Base-by-base conservation (phyloP, 73 alveolate species). In the Tetrahymena malaccensis region DNA sequence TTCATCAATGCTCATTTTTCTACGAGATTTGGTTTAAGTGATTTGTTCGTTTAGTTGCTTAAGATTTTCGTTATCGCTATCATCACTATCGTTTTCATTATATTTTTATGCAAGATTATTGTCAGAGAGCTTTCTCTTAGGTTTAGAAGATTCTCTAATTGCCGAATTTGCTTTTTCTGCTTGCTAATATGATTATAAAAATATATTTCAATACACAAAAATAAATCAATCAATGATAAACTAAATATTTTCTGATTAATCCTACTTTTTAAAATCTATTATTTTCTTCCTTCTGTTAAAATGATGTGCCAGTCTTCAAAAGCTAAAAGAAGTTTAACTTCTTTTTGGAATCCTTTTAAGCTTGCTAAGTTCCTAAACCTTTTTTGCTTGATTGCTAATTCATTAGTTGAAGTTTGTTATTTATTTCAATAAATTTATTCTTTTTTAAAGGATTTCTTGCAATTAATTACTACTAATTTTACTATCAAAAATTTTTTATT, bases 1-100 rank as follows among this genome's bases (percentile, higher is more conserved):
- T 34, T 50, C 33, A 85, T 95, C 95, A 13, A 95, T 55, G 37
- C 95, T 95, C 84, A 85, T 94, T 35, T 95, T 95, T 93, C 97
- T 95, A 85, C 97, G 93, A 85, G 95, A 43, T 89, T 93, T 95
- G 43, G 89, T 70, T 70, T 70, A 25, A 22, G 89, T 70, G 31
- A 70, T 70, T 70, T 70, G 89, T 33, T 70, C 89, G 8, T 70
- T 70, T 70, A 70, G 25, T 70, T 70, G 89, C 89, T 70, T 70
- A 70, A 70, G 89, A 70, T 70, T 70, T 70, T 70, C 89, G 19
- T 70, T 70, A 70, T 70, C 89, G 31, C 89, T 70, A n/a, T 70
- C 89, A 70, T 70, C 89, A 70, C 89, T 70, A 70, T 70, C 89
- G 31, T 70, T 70, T 70, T 70, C 34, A 70, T 70, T 70, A 70